Conservation (phyloP, 2,329 filamentous ascomycete species). For the Nothophoma quercina region DNA sequence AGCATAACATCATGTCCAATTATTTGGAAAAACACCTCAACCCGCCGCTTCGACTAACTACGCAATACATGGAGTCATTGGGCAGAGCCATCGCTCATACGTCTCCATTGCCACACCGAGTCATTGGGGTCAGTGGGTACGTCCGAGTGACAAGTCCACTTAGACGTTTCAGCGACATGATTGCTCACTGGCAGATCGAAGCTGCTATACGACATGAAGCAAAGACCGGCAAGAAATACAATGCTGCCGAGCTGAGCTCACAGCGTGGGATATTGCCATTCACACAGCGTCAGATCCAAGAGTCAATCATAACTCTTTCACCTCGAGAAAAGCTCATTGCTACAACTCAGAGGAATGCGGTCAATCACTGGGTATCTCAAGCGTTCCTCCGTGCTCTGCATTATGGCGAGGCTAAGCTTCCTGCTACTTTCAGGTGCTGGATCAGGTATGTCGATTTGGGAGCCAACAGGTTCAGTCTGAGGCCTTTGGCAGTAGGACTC, state of each 20-base stretch:
- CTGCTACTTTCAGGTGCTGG: constrained; percentile 54
- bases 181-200: constrained; percentile 71
- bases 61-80: constrained; percentile 51
- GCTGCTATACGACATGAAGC: constrained; percentile 66
- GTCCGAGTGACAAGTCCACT: constrained; percentile 68
- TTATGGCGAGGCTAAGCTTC: constrained; percentile 61
- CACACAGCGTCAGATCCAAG: constrained; percentile 55
- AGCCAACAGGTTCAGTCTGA: constrained; percentile 5
- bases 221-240: constrained; percentile 52
- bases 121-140: constrained; percentile 62
- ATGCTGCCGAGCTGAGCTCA: constrained; percentile 28
- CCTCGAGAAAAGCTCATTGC: constrained; percentile 56
- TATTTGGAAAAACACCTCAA: constrained; percentile 46
- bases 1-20: constrained; percentile 46
- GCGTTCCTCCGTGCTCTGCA: constrained; percentile 66
- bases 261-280: constrained; percentile 61
- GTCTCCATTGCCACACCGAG: constrained; percentile 57
- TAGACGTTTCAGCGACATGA: constrained; percentile 66
- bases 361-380: constrained; percentile 59
- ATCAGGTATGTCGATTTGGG: constrained; percentile 21
- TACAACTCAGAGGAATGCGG: constrained; percentile 43
- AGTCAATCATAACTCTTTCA: constrained; percentile 56
- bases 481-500: constrained; percentile 17
- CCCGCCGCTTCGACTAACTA: constrained; percentile 48
- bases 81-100: constrained; percentile 56